A percentile compares a stretch with the other conserved stretches of the same genome.
phyloP scores from a whole-genome alignment of 1,284 basidiomycete species.

The Schizophyllum commune region DNA sequence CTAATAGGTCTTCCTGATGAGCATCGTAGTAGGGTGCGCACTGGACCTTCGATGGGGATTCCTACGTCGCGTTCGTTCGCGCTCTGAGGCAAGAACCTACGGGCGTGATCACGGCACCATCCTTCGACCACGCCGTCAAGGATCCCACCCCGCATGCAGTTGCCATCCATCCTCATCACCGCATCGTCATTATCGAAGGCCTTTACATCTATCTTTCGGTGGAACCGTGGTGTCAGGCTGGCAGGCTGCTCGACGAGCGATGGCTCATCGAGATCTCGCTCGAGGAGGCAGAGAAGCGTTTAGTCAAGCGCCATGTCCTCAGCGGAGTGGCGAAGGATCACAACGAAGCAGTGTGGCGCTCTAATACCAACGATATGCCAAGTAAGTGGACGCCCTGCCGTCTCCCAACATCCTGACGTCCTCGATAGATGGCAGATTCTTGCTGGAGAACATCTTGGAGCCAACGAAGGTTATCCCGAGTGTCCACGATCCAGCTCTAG shows the following conservation, averaged over 20 bases:
- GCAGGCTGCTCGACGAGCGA: constrained; percentile 65
- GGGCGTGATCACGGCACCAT: constrained; percentile 51
- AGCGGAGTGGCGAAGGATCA: constrained; percentile 65
- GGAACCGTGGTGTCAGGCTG: constrained; percentile 67
- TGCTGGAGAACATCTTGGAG: constrained; percentile 46
- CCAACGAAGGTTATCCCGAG: constrained; percentile 49
- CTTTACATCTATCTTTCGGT: constrained; percentile 72
- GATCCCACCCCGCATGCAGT: constrained; percentile 52
- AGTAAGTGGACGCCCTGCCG: constrained; percentile 38
- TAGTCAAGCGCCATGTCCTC: constrained; percentile 68
- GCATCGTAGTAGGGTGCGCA: constrained; percentile 45
- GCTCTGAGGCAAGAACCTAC: constrained; percentile 33
- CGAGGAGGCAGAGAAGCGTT: constrained; percentile 51
- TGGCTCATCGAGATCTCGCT: constrained; percentile 68
- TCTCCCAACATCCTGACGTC: constrained; percentile 5
- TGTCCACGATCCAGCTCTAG: constrained; percentile 32
- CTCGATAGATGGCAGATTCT: constrained; percentile 44
- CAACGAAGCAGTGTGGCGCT: constrained; percentile 63
- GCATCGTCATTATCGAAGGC: constrained; percentile 79
- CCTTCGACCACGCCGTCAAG: constrained; percentile 70
- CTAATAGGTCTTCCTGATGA: neutral
- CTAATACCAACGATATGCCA: constrained; percentile 68
- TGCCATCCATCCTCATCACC: constrained; percentile 52
- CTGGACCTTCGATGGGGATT: constrained; percentile 62
- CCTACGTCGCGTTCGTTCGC: constrained; percentile 60